Percentiles rank a stretch among this genome's conserved stretches.
Evolutionary conservation across 75 land plant genomes (phyloP).

Genomic region (Larix kaempferi): DNA sequence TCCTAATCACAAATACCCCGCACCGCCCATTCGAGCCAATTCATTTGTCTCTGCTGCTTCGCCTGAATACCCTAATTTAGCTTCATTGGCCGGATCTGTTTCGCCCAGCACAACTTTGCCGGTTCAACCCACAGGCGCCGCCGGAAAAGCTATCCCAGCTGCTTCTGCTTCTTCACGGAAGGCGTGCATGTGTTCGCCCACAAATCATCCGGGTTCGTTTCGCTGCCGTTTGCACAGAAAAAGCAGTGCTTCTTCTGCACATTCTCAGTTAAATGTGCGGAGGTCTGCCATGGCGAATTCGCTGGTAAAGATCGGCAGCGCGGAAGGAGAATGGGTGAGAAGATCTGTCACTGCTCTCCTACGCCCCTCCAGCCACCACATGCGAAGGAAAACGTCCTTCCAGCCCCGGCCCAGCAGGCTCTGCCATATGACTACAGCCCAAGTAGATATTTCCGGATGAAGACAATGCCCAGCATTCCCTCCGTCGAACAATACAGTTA

Average conservation of each 20-base stretch:
- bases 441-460: too few species aligned
- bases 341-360: constrained; percentile 21
- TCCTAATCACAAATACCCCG: too few species aligned
- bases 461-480: too few species aligned
- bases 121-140: too few species aligned
- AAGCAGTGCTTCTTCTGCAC: not conserved
- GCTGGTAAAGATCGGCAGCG: constrained; percentile 28
- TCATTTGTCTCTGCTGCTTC: too few species aligned
- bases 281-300: constrained; percentile 32
- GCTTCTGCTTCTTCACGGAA: not conserved
- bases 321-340: constrained; percentile 28
- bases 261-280: constrained; percentile 8
- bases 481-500: too few species aligned
- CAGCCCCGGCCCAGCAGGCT: constrained; percentile 18
- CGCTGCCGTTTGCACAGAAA: not conserved
- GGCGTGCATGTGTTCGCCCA: not conserved
- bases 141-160: too few species aligned
- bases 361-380: constrained; percentile 29
- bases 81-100: too few species aligned
- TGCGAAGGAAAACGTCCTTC: constrained; percentile 13
- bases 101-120: too few species aligned
- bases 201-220: constrained; percentile 1
- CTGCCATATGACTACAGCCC: constrained; percentile 12
- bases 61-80: too few species aligned
- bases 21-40: too few species aligned